phyloP scores from a whole-genome alignment of 805 yeast species.

The Ogataea paraovalis region DNA sequence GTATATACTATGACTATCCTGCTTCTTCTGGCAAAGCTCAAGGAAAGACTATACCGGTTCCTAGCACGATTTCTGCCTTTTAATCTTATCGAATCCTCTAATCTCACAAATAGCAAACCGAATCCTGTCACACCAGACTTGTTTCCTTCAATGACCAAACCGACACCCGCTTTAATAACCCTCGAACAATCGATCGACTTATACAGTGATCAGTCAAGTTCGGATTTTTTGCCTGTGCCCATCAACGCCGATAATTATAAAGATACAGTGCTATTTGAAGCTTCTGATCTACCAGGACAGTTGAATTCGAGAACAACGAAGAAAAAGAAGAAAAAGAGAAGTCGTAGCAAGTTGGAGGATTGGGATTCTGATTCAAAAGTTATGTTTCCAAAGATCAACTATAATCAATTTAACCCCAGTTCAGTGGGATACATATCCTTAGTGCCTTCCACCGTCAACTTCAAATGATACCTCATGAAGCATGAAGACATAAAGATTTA shows the following conservation, averaged over 20 bases:
- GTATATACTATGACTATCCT: too few relatives aligned
- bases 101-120: background rate
- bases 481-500: too few relatives aligned
- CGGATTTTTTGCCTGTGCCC: too few relatives aligned
- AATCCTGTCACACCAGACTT: slow-evolving; percentile 2
- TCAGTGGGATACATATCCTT: slow-evolving; percentile 11
- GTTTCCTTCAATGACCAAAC: background rate
- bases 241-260: too few relatives aligned
- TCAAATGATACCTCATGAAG: background rate
- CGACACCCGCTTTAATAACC: background rate
- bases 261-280: too few relatives aligned
- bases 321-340: background rate
- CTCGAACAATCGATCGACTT: too few relatives aligned
- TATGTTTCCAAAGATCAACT: slow-evolving; percentile 18
- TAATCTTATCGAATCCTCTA: too few relatives aligned
- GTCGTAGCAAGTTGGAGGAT: background rate
- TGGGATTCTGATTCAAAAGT: background rate
- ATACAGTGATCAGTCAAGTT: background rate
- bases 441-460: slow-evolving; percentile 3
- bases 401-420: slow-evolving; percentile 15
- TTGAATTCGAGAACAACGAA: too few relatives aligned
- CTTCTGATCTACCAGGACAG: too few relatives aligned
- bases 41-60: too few relatives aligned
- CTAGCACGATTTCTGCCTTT: too few relatives aligned
- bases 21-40: too few relatives aligned